Base-by-base conservation (phyloP, 805 yeast genomes). In the Myxozyma vanderwaltii region DNA sequence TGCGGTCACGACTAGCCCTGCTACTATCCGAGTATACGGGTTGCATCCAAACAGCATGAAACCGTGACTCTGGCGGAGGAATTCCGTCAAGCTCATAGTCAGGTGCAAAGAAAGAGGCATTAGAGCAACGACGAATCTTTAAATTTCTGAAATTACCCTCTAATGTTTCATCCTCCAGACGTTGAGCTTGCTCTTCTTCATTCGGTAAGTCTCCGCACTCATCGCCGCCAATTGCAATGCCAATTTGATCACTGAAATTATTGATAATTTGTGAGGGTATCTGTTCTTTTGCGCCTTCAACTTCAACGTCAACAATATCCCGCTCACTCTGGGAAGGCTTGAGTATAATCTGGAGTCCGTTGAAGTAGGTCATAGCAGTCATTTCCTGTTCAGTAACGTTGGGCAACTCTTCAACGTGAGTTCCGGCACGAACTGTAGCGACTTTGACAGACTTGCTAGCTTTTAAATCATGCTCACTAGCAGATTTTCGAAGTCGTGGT, bases 41-140 rank as follows among this genome's bases (percentile, higher is more conserved):
- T 1, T n/a, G 26, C 57, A 53, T 55, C 59, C 59, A 55, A 21
- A 55, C 59, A 2, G 45, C 33, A 17, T 35, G 44, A 27, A 55
- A 55, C 4, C 46, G 33, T 2, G 59, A 55, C 3, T 23, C 50
- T 5, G 51, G 51, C 19, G 59, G 54, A 1, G 59, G 59, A 23
- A 44, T 46, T 1, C 57, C 57, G 23, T 24, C 27, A 23, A 51
- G 47, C 10, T 26, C 41, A n/a, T 23, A n/a, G 17, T 51, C 55
- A n/a, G 55, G 24, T 2, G 29, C 26, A 5, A 51, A 24, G 27
- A 33, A 17, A 4, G 55, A 51, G 1, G 41, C 46, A 7, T 43
- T 35, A 4, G 55, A 51, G 26, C 44, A 41, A 12, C 49, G 55
- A 23, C 55, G 55, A 19, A 51, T 35, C 17, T 48, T 50, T 19